These are phyloP conservation scores for Exophiala spinifera DNA, from an alignment of 2,329 filamentous ascomycete species.

Conservation along the genomic window DNA sequence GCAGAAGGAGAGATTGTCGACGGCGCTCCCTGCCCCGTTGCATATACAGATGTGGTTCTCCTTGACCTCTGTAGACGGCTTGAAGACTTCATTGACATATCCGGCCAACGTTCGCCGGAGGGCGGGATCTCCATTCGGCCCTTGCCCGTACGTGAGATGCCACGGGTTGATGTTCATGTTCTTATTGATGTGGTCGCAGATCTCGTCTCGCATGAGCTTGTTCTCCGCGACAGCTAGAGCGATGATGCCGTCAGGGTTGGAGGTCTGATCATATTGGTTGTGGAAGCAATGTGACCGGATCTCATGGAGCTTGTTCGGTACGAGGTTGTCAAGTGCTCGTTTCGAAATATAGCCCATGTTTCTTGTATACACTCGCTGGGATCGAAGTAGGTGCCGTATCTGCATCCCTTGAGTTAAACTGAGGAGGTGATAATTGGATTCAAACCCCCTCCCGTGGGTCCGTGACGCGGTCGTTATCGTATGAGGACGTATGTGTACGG, in stretches of 20 bases:
- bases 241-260: constrained; percentile 21
- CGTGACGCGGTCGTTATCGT: no score
- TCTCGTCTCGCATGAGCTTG: constrained; percentile 24
- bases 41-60: constrained; percentile 33
- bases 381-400: not conserved
- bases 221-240: constrained; percentile 26
- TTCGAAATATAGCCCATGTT: constrained; percentile 9
- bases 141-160: constrained; percentile 39
- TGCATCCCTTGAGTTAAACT: not conserved
- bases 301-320: constrained; percentile 14
- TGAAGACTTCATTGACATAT: constrained; percentile 35
- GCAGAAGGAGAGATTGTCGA: constrained; percentile 43
- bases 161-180: constrained; percentile 17
- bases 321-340: constrained; percentile 17
- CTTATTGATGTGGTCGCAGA: constrained; percentile 20
- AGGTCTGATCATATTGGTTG: constrained; percentile 21
- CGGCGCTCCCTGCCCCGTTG: constrained; percentile 31
- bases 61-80: constrained; percentile 30
- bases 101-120: constrained; percentile 31
- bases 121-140: constrained; percentile 32
- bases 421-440: not conserved
- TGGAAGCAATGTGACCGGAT: constrained; percentile 22
- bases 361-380: not conserved
- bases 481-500: no score
- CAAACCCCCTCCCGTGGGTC: no score